Base-by-base conservation (phyloP, 73 alveolate genomes). In the Durusdinium trenchii region DNA sequence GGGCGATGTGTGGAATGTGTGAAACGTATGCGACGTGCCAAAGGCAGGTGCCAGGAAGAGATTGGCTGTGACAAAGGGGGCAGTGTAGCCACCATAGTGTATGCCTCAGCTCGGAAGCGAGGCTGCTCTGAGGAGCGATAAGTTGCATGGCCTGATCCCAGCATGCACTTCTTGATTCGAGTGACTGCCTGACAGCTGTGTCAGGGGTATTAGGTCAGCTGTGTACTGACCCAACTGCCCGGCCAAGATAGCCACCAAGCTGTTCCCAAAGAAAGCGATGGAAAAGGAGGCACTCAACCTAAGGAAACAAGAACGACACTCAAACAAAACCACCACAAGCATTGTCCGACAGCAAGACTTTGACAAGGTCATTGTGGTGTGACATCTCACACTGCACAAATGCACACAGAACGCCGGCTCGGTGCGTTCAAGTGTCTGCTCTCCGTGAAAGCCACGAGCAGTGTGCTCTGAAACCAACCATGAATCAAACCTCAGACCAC, bases 391-490 rank as follows among this genome's bases (percentile, higher is more conserved):
- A n/a, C n/a, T n/a, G n/a, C n/a, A n/a, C n/a, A n/a, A n/a, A n/a
- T n/a, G n/a, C n/a, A n/a, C n/a, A n/a, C n/a, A n/a, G n/a, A n/a
- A n/a, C n/a, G n/a, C n/a, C n/a, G n/a, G n/a, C n/a, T n/a, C n/a
- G n/a, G n/a, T n/a, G n/a, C n/a, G n/a, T n/a, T 76, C 85, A 12
- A 71, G 98, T 45, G 46, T 12, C 98, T 91, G 98, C 64, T 91
- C 98, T 0, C 90, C 84, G 45, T 42, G 48, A 76, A 43, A 94
- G 40, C 99, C 99, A 32, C 99, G 99, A 76, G 94, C 93, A 1
- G 78, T 57, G 83, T 94, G 91, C 86, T 94, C 99, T 18, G 99
- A 94, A 38, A 78, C 99, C 94, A 94, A 83, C 99, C 99, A 94
- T 12, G 99, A 73, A 45, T 94, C 99, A n/a, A 94, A 94, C 98